phyloP scores from a whole-genome alignment of 2,329 filamentous ascomycete species.

The Zymoseptoria ardabiliae region DNA sequence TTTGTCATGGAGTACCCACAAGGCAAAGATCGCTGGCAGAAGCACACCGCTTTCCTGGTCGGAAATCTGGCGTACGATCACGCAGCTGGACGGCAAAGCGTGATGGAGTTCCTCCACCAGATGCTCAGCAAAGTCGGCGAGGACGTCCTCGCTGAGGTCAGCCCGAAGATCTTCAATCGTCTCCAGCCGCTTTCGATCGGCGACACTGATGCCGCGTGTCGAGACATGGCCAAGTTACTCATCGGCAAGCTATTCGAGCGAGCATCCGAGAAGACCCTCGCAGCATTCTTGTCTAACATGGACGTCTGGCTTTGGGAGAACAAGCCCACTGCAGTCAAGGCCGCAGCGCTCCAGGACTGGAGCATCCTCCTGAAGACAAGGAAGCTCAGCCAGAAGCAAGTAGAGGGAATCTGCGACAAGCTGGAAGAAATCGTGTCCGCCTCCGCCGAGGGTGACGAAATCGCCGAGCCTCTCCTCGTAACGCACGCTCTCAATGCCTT shows the following conservation, averaged over 20 bases:
- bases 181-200: conserved; percentile 80
- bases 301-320: conserved; percentile 69
- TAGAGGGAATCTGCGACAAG: conserved; percentile 48
- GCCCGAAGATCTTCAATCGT: conserved; percentile 75
- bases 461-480: conserved; percentile 62
- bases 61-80: conserved; percentile 88
- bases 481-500: conserved; percentile 66
- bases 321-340: conserved; percentile 62
- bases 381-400: conserved; percentile 60
- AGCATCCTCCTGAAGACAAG: conserved; percentile 68
- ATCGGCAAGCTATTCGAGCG: conserved; percentile 74
- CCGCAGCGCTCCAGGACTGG: conserved; percentile 73
- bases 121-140: conserved; percentile 79
- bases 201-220: conserved; percentile 79
- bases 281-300: conserved; percentile 64
- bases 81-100: conserved; percentile 79
- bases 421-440: conserved; percentile 47
- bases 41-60: conserved; percentile 81
- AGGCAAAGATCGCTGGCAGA: conserved; percentile 77
- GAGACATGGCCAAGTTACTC: conserved; percentile 70
- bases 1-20: conserved; percentile 94
- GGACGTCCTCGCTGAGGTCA: conserved; percentile 73
- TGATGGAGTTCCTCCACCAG: conserved; percentile 84
- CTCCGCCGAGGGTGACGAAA: conserved; percentile 44
- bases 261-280: conserved; percentile 63